phyloP scores from a whole-genome alignment of 495 filamentous ascomycete genomes.

The Neurospora sp. region DNA sequence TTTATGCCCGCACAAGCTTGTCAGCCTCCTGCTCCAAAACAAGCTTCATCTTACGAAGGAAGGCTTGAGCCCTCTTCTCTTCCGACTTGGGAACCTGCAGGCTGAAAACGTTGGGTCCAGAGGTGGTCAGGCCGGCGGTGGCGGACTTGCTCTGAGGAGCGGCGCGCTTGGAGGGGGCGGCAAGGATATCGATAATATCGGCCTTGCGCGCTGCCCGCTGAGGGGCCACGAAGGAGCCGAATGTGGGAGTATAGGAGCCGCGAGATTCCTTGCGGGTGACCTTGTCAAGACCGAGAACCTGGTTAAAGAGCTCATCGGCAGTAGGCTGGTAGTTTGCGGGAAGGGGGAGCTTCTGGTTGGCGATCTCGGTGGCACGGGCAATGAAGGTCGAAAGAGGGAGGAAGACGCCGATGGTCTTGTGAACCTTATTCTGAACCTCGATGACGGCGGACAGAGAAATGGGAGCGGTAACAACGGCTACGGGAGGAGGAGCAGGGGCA shows the following conservation, averaged over 20 bases:
- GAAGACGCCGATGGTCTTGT: conserved; percentile 62
- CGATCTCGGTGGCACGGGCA: conserved; percentile 67
- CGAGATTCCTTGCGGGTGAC: conserved; percentile 31
- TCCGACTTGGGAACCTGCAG: conserved; percentile 66
- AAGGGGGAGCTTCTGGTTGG: conserved; percentile 75
- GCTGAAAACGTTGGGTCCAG: conserved; percentile 67
- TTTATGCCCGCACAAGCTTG: conserved; percentile 44
- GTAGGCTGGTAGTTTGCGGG: conserved; percentile 50
- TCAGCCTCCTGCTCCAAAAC: conserved; percentile 78
- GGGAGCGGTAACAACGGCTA: conserved; percentile 52
- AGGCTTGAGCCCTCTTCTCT: conserved; percentile 67
- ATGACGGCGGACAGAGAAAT: conserved; percentile 70
- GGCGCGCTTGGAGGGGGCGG: conserved; percentile 33
- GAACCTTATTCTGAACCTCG: conserved; percentile 68
- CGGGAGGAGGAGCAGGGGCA: conserved; percentile 31
- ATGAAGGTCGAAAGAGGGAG: conserved; percentile 84
- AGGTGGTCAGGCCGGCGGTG: conserved; percentile 26
- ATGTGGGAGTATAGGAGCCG: conserved; percentile 51
- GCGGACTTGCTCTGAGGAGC: conserved; percentile 16
- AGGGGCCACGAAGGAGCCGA: background rate
- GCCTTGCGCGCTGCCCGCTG: conserved; percentile 54
- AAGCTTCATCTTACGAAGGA: conserved; percentile 73
- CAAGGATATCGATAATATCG: conserved; percentile 75
- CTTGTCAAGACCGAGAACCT: conserved; percentile 65
- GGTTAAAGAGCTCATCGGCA: conserved; percentile 77